phyloP scores from a whole-genome alignment of 441 rosid species.

The Gossypium aridum region DNA sequence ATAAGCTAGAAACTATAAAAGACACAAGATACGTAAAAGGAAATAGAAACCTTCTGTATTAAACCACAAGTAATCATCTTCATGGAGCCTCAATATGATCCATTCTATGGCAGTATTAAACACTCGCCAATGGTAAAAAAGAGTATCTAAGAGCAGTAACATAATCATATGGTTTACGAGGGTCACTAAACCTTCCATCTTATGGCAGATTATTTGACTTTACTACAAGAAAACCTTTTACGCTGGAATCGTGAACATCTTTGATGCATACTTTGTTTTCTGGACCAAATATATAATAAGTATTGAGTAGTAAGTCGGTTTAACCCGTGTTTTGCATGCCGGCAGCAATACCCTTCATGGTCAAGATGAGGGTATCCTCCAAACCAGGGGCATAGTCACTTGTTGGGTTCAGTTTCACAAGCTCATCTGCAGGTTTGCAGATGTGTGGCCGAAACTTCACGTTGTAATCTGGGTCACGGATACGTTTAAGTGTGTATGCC shows the following conservation, averaged over 20 bases:
- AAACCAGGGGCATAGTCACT: slow-evolving; percentile 86
- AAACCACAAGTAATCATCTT: not conserved
- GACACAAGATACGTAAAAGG: not conserved
- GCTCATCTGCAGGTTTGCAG: slow-evolving; percentile 64
- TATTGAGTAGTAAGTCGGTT: not conserved
- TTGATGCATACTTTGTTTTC: not conserved
- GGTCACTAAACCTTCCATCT: not conserved
- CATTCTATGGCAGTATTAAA: not conserved
- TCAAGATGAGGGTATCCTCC: slow-evolving; percentile 92
- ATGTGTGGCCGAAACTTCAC: slow-evolving; percentile 69
- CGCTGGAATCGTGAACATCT: not conserved
- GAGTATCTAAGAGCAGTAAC: not conserved
- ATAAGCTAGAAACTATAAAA: not conserved
- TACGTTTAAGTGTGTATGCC: slow-evolving; percentile 81
- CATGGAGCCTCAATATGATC: not conserved
- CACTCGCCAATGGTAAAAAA: not conserved
- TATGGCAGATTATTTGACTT: not conserved
- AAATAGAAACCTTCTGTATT: not conserved
- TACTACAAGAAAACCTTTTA: not conserved
- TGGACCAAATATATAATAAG: not conserved
- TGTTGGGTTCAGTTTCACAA: slow-evolving; percentile 64
- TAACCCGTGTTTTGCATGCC: slow-evolving; percentile 94
- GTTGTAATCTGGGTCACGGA: slow-evolving; percentile 72
- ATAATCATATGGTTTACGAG: not conserved
- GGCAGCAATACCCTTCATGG: slow-evolving; percentile 96